A percentile compares a stretch with the other conserved stretches of the same genome.
Evolutionary conservation across 2,329 filamentous ascomycete genomes (phyloP).

Genomic region (Sporothrix mexicana): DNA sequence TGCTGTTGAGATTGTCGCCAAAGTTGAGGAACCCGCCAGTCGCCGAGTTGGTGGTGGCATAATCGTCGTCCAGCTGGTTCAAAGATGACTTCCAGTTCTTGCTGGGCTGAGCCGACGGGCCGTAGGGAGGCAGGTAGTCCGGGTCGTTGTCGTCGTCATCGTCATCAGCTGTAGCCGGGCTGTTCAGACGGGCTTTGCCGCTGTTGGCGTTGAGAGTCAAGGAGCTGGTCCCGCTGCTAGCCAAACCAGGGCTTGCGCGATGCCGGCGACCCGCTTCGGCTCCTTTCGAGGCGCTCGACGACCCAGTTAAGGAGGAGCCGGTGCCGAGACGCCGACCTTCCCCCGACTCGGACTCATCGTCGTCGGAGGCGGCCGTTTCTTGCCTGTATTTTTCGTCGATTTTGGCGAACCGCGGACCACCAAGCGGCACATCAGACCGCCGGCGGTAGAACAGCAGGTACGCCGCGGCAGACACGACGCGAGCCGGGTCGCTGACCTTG

Average conservation of each 20-base stretch:
- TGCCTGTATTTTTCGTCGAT: slow-evolving; percentile 70
- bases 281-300: slow-evolving; percentile 84
- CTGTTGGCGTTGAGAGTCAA: slow-evolving; percentile 24
- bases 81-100: not conserved
- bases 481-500: slow-evolving; percentile 62
- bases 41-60: slow-evolving; percentile 11
- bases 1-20: slow-evolving; percentile 5
- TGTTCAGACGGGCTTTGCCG: slow-evolving; percentile 14
- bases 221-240: slow-evolving; percentile 44
- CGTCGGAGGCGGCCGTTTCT: slow-evolving; percentile 52
- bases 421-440: slow-evolving; percentile 76
- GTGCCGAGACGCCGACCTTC: slow-evolving; percentile 86
- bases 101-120: not conserved
- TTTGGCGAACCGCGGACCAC: slow-evolving; percentile 74
- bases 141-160: slow-evolving; percentile 18
- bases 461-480: slow-evolving; percentile 75
- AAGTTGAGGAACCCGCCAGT: slow-evolving; percentile 35
- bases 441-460: slow-evolving; percentile 97
- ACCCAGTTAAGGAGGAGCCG: slow-evolving; percentile 84
- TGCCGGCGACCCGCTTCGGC: slow-evolving; percentile 72
- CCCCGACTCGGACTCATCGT: slow-evolving; percentile 63
- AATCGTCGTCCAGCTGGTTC: slow-evolving; percentile 27
- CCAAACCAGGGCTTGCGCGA: slow-evolving; percentile 66
- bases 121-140: slow-evolving; percentile 50
- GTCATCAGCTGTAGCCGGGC: slow-evolving; percentile 1